phyloP scores from a whole-genome alignment of 148 eudicot genomes.

The Gaultheria prostrata region DNA sequence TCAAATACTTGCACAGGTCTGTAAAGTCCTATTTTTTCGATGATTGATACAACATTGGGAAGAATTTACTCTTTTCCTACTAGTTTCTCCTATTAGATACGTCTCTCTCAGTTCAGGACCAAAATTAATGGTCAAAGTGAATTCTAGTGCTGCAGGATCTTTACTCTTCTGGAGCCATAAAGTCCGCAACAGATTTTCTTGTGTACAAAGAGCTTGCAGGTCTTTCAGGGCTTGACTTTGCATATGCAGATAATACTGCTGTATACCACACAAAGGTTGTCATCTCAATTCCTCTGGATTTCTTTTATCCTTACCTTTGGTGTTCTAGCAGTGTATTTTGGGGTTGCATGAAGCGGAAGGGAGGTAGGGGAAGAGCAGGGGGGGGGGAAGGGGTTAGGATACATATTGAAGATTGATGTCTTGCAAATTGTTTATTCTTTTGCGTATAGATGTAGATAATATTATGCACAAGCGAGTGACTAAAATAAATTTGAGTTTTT shows the following conservation, averaged over 20 bases:
- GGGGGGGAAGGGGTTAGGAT: neutral
- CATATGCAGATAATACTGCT: slow-evolving; percentile 76
- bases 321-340: neutral
- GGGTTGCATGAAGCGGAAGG: neutral
- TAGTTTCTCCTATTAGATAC: neutral
- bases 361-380: neutral
- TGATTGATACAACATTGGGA: neutral
- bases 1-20: slow-evolving; percentile 73
- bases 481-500: neutral
- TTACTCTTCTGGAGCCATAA: slow-evolving; percentile 76
- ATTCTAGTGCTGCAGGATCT: slow-evolving; percentile 72
- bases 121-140: slow-evolving; percentile 19
- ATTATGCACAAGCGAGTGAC: neutral
- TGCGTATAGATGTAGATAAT: neutral
- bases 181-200: slow-evolving; percentile 97
- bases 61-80: neutral
- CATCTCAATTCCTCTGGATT: neutral
- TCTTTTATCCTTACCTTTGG: neutral
- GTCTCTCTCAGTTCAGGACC: neutral
- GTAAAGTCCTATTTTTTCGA: slow-evolving; percentile 18
- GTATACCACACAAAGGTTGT: slow-evolving; percentile 95
- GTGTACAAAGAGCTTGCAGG: slow-evolving; percentile 87
- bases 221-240: slow-evolving; percentile 97
- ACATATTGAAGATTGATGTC: neutral
- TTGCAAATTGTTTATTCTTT: neutral